Base-by-base conservation (phyloP, 1,139 yeast species). In the Yamadazyma atmosphaerica region DNA sequence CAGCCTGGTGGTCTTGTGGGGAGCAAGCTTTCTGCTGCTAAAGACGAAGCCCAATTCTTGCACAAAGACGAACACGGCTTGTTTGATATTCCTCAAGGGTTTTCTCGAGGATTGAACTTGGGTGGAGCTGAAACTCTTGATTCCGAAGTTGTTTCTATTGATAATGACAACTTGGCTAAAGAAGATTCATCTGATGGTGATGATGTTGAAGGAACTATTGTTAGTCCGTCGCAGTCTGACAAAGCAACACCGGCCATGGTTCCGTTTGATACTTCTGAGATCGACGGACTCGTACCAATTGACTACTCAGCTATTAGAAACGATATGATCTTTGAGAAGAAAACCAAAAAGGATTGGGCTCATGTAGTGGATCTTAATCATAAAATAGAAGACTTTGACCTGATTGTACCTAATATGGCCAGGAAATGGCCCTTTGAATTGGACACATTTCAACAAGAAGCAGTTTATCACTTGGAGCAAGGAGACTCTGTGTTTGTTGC, bases 401-500 rank as follows among this genome's bases (percentile, higher is more conserved):
- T 89, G 49, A 68, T 92, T 41, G 90, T 92, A 8, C 98, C 98
- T 1, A 82, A 86, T 44, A 90, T 90, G 72, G 98, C 98, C 1
- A 74, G 96, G 39, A 81, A 77, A 27, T 94, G 92, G 84, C 98
- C 98, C 0, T 92, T 92, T 54, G 90, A 86, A 49, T 72, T 92
- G 42, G 99, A 92, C 67, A 86, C 89, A 23, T 92, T 92, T 65
- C 99, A 92, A 62, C 90, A 94, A 58, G 97, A 94, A 55, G 97
- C 99, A 0, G 88, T 92, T 1, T 92, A 89, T 48, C 97, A 92
- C 65, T 74, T 92, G 48, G 99, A 92, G 56, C 95, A 90, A 58
- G 96, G 96, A 34, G 98, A 92, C 58, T 89, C 98, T 1, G 99
- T 92, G 2, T 87, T 92, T 61, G 98, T 92, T 3, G 97, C 98